Base-by-base conservation (phyloP, 2,329 filamentous ascomycete species). In the Orbilia blumenaviensis region DNA sequence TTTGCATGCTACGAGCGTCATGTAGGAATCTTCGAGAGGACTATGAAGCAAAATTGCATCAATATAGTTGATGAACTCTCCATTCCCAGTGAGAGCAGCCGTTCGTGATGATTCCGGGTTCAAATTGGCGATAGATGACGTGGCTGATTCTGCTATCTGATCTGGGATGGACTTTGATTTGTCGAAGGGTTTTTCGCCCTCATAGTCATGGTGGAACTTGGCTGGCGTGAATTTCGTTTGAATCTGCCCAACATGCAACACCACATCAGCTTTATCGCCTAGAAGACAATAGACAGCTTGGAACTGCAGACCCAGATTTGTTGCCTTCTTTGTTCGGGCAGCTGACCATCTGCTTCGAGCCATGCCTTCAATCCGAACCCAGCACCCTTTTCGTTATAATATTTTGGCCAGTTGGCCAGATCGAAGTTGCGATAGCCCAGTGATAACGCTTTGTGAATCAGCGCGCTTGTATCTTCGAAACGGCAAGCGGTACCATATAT, bases 111-210 rank as follows among this genome's bases (percentile, higher is more conserved):
- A 12, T 21, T 32, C 50, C 5, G 9, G 12, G 34, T 56, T 56
- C 23, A 56, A 56, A 32, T 56, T 10, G 7, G 29, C 21, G 50
- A 56, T 56, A 3, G 50, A 56, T 56, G 50, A 56, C 50, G 50
- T 56, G 50, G 50, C 50, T 29, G 50, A 56, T 32, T 56, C 50
- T 32, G n/a, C n/a, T 56, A 56, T 56, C 50, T 56, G 50, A 29
- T 56, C 50, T 14, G 50, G 50, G 50, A 56, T 56, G 21, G 50
- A 56, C n/a, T 29, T 56, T 27, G 50, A 56, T 34, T n/a, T 32
- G 21, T 56, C 50, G 50, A 56, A 56, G 12, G 50, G 50, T 32
- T 56, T 21, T 34, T 56, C 50, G n/a, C 21, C 27, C 8, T 56
- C 50, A n/a, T n/a, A n/a, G 27, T 4, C 10, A 25, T 4, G 2